These are phyloP conservation scores for Forsythia viridissima DNA, from an alignment of 257 asterid species.

Conservation along the genomic window DNA sequence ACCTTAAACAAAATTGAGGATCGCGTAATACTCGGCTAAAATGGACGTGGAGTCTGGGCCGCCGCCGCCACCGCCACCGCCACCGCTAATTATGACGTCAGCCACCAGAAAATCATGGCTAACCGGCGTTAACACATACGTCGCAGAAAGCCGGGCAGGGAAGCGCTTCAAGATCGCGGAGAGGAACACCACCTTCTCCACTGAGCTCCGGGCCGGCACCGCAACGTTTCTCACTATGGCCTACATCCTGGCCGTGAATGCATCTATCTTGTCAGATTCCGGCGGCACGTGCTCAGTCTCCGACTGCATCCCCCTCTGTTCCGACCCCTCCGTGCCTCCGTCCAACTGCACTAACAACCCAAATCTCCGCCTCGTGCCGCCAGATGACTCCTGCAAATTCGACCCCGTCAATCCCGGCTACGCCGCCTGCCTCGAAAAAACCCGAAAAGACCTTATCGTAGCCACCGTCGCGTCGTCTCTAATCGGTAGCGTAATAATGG, in stretches of 20 bases:
- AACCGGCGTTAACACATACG: conserved; percentile 56
- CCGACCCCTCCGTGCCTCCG: conserved; percentile 50
- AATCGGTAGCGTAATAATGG: conserved; percentile 85
- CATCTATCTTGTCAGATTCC: conserved; percentile 85
- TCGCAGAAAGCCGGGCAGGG: conserved; percentile 58
- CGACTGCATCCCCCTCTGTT: conserved; percentile 79
- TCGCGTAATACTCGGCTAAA: background rate
- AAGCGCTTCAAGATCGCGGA: conserved; percentile 69
- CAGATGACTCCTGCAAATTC: conserved; percentile 74
- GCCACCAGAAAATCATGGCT: conserved; percentile 25
- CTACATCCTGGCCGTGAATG: conserved; percentile 95
- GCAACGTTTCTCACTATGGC: conserved; percentile 98
- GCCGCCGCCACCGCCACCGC: background rate
- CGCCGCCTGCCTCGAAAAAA: conserved; percentile 67
- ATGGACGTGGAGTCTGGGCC: conserved; percentile 61
- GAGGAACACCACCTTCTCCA: conserved; percentile 83
- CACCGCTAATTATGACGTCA: conserved; percentile 33
- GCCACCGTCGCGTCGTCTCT: conserved; percentile 86
- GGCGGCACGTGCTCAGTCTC: conserved; percentile 94
- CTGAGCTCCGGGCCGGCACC: conserved; percentile 99
- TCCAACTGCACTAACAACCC: conserved; percentile 46
- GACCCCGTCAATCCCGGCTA: conserved; percentile 90
- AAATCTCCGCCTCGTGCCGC: conserved; percentile 47
- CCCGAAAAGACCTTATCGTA: conserved; percentile 69
- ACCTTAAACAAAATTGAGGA: background rate